These are phyloP conservation scores for Sarcomyxa edulis DNA, from an alignment of 768 basidiomycete species.

Conservation along the genomic window DNA sequence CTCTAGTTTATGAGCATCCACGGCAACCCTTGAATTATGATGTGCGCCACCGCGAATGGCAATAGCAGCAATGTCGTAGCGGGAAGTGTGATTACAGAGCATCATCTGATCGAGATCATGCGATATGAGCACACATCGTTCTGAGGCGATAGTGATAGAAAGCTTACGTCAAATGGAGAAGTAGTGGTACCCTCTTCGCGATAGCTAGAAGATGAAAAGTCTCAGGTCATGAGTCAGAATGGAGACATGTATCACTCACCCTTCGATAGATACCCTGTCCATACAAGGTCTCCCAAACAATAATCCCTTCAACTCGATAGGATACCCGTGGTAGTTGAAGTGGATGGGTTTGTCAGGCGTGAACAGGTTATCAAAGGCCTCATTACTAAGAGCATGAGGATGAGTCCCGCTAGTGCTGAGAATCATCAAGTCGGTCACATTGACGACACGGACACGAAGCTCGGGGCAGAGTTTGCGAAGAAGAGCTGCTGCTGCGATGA, in stretches of 20 bases:
- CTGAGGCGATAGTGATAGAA: conserved; percentile 1
- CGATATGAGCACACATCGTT: background rate
- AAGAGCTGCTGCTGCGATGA: conserved; percentile 79
- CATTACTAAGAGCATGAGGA: conserved; percentile 64
- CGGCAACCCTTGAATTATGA: conserved; percentile 48
- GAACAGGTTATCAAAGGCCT: conserved; percentile 66
- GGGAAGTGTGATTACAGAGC: conserved; percentile 63
- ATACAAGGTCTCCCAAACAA: conserved; percentile 50
- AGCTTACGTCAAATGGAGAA: conserved; percentile 68
- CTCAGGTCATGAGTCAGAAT: conserved; percentile 1
- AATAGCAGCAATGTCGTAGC: conserved; percentile 58
- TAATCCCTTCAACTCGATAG: conserved; percentile 64
- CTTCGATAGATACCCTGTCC: conserved; percentile 49
- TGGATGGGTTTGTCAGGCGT: conserved; percentile 64
- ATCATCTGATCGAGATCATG: conserved; percentile 67
- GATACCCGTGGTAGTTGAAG: conserved; percentile 84
- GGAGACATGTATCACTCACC: conserved; percentile 21
- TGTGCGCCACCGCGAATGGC: conserved; percentile 54
- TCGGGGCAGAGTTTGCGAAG: conserved; percentile 64
- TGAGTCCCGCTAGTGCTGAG: conserved; percentile 64
- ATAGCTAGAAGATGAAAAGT: conserved; percentile 29
- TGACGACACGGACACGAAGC: conserved; percentile 81
- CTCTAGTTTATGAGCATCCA: conserved; percentile 51
- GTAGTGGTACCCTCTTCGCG: conserved; percentile 77
- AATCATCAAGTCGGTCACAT: conserved; percentile 88